phyloP scores from a whole-genome alignment of 768 basidiomycete species.

The Mycena rosella region DNA sequence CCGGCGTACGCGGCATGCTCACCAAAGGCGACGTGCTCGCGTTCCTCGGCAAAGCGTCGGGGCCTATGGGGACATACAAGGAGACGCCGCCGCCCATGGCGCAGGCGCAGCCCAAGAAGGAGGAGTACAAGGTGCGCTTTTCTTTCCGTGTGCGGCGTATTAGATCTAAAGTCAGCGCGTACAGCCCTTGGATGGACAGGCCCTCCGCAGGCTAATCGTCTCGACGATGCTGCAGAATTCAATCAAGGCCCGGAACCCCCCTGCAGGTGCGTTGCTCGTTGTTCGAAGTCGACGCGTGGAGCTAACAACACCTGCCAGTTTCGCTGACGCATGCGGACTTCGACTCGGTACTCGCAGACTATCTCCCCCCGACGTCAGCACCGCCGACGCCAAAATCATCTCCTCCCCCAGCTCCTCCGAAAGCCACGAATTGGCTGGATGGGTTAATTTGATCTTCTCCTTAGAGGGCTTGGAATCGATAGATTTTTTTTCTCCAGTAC shows the following conservation, averaged over 20 bases:
- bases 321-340: slow-evolving; percentile 65
- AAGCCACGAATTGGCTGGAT: slow-evolving; percentile 39
- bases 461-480: background rate
- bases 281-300: background rate
- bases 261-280: slow-evolving; percentile 51
- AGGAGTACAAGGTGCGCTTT: slow-evolving; percentile 54
- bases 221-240: slow-evolving; percentile 69
- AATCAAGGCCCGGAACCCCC: slow-evolving; percentile 59
- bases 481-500: background rate
- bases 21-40: slow-evolving; percentile 97
- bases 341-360: slow-evolving; percentile 82
- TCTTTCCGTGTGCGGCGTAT: background rate
- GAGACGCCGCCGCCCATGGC: slow-evolving; percentile 52
- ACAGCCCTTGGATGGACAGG: slow-evolving; percentile 71
- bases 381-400: slow-evolving; percentile 39
- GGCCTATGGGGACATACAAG: slow-evolving; percentile 82
- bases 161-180: background rate
- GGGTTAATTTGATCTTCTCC: slow-evolving; percentile 30
- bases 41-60: slow-evolving; percentile 85
- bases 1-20: slow-evolving; percentile 92
- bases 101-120: slow-evolving; percentile 48
- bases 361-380: slow-evolving; percentile 57
- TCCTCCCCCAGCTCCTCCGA: slow-evolving; percentile 32
- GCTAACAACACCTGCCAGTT: slow-evolving; percentile 47
- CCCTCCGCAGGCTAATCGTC: slow-evolving; percentile 76